Evolutionary conservation across 1,139 yeast genomes (phyloP).

Genomic region (Taphrina sp.): DNA sequence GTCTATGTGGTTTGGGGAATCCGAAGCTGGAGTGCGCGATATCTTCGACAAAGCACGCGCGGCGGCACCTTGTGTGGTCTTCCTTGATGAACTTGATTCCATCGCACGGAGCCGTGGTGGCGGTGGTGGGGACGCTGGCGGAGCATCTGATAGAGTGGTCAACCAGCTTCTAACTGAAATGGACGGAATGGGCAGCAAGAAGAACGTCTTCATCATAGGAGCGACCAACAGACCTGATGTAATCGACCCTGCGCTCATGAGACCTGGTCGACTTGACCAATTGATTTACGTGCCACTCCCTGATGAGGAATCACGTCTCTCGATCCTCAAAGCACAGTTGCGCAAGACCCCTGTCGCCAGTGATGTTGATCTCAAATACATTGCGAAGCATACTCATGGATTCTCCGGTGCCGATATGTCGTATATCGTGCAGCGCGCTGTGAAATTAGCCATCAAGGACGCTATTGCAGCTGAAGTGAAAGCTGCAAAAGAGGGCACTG

Average conservation of each 20-base stretch:
- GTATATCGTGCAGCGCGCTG: constrained; percentile 96
- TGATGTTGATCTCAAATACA: constrained; percentile 80
- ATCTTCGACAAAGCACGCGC: constrained; percentile 98
- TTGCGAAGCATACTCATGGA: constrained; percentile 90
- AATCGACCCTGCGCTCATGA: constrained; percentile 95
- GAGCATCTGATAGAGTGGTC: constrained; percentile 97
- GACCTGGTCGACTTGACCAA: constrained; percentile 99
- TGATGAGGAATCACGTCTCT: constrained; percentile 87
- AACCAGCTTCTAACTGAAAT: constrained; percentile 96
- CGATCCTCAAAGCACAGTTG: constrained; percentile 91
- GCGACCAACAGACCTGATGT: constrained; percentile 96
- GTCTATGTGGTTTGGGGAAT: constrained; percentile 99
- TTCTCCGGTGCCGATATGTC: constrained; percentile 99
- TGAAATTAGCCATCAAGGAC: constrained; percentile 97
- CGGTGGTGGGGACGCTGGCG: constrained; percentile 90
- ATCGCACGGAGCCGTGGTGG: constrained; percentile 98
- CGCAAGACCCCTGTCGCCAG: constrained; percentile 99
- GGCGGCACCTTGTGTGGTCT: constrained; percentile 97
- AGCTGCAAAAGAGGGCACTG: constrained; percentile 52
- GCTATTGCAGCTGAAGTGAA: constrained; percentile 74
- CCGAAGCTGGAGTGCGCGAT: constrained; percentile 94
- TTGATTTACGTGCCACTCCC: constrained; percentile 98
- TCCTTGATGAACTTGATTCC: constrained; percentile 95
- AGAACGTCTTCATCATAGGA: constrained; percentile 97
- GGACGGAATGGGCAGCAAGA: constrained; percentile 99